Evolutionary conservation across 306 rosid genomes (phyloP).

Genomic region (Fragaria vesca): DNA sequence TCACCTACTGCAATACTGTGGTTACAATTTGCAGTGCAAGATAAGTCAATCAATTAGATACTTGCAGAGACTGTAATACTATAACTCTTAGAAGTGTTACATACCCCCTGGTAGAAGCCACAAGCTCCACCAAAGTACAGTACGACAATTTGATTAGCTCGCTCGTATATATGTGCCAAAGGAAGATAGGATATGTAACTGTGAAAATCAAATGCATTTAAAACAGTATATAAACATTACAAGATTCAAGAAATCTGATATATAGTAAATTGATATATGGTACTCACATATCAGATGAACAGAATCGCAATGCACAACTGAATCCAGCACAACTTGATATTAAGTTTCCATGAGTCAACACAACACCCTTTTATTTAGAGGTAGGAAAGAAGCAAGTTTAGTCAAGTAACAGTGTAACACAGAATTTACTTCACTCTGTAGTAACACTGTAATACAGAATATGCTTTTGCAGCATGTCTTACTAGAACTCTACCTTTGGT

Average conservation of each 20-base stretch:
- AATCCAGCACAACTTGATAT: conserved; percentile 88
- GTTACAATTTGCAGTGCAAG: background rate
- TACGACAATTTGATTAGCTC: conserved; percentile 63
- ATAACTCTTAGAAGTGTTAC: background rate
- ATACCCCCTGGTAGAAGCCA: conserved; percentile 98
- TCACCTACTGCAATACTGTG: background rate
- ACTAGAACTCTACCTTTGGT: conserved; percentile 82
- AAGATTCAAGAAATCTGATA: conserved; percentile 7
- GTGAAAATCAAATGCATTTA: conserved; percentile 20
- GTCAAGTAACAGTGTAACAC: background rate
- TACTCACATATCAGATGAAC: conserved; percentile 84
- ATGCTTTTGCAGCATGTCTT: conserved; percentile 18
- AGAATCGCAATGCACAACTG: conserved; percentile 24
- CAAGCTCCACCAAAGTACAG: conserved; percentile 72
- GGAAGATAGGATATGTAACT: conserved; percentile 97
- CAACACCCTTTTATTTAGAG: conserved; percentile 33
- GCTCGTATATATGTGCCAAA: conserved; percentile 94
- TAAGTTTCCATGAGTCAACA: conserved; percentile 79
- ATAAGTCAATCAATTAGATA: background rate
- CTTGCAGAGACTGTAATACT: background rate
- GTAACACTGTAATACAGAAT: background rate
- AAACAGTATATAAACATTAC: conserved; percentile 23
- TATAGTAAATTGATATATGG: background rate
- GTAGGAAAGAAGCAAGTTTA: background rate
- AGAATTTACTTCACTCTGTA: background rate